phyloP scores from a whole-genome alignment of 768 basidiomycete genomes.

The Boletus barrowsii region DNA sequence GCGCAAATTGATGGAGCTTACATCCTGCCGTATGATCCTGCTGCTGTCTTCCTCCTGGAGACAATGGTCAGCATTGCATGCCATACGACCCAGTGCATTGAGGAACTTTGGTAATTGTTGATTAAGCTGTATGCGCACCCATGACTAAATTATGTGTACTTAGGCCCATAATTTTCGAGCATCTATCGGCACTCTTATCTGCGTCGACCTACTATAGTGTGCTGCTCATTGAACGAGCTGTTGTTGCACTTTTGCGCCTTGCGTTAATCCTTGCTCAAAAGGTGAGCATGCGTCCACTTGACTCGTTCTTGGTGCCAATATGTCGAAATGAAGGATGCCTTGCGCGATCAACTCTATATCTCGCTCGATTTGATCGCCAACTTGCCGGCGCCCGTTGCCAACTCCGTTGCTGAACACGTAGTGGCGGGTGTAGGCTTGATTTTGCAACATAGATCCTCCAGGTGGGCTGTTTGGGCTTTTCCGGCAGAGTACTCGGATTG shows the following conservation, averaged over 20 bases:
- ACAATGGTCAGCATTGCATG: slow-evolving; percentile 89
- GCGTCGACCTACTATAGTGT: slow-evolving; percentile 81
- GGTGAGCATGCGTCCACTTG: slow-evolving; percentile 39
- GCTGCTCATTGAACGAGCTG: slow-evolving; percentile 89
- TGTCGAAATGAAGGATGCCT: slow-evolving; percentile 49
- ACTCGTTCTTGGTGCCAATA: not conserved
- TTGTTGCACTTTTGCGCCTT: slow-evolving; percentile 84
- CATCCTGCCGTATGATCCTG: slow-evolving; percentile 88
- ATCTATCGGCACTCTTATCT: slow-evolving; percentile 77
- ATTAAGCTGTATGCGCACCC: not conserved
- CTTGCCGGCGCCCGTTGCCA: slow-evolving; percentile 71
- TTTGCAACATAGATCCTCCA: slow-evolving; percentile 69
- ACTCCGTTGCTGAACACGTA: slow-evolving; percentile 89
- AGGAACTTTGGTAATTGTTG: slow-evolving; percentile 77
- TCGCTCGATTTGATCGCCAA: slow-evolving; percentile 88
- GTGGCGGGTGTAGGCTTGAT: slow-evolving; percentile 77
- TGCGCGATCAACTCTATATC: slow-evolving; percentile 93
- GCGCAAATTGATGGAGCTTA: slow-evolving; percentile 42
- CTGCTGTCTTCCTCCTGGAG: slow-evolving; percentile 91
- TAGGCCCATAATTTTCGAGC: slow-evolving; percentile 95
- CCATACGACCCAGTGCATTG: slow-evolving; percentile 72
- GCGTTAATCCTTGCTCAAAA: slow-evolving; percentile 78
- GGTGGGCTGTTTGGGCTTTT: slow-evolving; percentile 30
- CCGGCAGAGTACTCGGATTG: not conserved
- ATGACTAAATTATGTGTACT: not conserved